These are phyloP conservation scores for Kodamaea fukazawae DNA, from an alignment of 805 yeast species.

Conservation along the genomic window DNA sequence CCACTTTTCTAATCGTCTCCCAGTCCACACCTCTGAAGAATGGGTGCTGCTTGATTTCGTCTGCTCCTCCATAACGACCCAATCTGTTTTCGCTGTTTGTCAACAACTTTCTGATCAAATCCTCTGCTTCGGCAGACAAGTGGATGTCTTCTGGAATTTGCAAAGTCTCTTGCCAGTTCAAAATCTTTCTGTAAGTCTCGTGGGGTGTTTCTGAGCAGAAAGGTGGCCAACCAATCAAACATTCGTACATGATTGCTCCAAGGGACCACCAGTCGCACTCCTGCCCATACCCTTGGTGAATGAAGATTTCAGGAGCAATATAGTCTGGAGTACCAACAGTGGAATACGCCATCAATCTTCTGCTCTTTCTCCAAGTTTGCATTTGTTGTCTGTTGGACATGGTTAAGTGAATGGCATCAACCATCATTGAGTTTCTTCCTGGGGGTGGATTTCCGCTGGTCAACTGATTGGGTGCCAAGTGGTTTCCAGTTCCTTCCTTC, in stretches of 20 bases:
- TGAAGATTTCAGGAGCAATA: conserved; percentile 91
- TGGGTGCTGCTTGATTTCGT: conserved; percentile 85
- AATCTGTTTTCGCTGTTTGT: conserved; percentile 77
- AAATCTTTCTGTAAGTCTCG: conserved; percentile 86
- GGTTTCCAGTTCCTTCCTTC: conserved; percentile 45
- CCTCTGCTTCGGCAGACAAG: conserved; percentile 84
- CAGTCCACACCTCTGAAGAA: conserved; percentile 96
- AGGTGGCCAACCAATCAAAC: conserved; percentile 96
- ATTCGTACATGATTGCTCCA: conserved; percentile 96
- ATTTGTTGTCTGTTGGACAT: conserved; percentile 93
- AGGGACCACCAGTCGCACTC: conserved; percentile 98
- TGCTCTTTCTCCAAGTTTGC: conserved; percentile 92
- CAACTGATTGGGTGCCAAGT: conserved; percentile 17
- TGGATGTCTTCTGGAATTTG: conserved; percentile 91
- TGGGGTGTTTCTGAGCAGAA: conserved; percentile 94
- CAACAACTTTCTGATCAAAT: conserved; percentile 71
- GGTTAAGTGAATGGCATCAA: conserved; percentile 91
- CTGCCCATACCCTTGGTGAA: conserved; percentile 92
- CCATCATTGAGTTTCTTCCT: conserved; percentile 77
- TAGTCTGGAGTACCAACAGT: conserved; percentile 97
- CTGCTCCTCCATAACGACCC: conserved; percentile 90
- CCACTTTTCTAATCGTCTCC: conserved; percentile 82
- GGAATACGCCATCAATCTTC: conserved; percentile 91
- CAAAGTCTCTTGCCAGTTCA: conserved; percentile 86
- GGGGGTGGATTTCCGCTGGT: conserved; percentile 26